Conservation (phyloP, 495 filamentous ascomycete species). For the Aspergillus mulundensis region DNA sequence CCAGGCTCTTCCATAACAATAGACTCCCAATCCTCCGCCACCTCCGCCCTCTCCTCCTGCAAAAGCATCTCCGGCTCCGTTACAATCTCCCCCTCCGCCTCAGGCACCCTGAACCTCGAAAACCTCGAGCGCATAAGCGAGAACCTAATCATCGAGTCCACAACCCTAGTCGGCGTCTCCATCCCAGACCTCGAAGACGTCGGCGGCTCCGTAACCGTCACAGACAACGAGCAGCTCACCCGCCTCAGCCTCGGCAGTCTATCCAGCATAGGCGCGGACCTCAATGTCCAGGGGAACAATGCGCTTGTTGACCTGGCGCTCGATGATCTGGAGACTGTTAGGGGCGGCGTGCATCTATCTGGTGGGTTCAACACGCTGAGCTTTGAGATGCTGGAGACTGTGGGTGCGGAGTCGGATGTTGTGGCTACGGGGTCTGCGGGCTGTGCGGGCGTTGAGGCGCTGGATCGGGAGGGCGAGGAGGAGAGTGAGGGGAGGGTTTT, state of each 20-base stretch:
- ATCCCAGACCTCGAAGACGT: conserved; percentile 25
- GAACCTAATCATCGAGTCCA: conserved; percentile 19
- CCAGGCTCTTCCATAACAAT: conserved; percentile 27
- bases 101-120: conserved; percentile 24
- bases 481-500: conserved; percentile 13
- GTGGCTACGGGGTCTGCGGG: conserved; percentile 11
- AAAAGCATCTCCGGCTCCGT: conserved; percentile 25
- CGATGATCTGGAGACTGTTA: conserved; percentile 24
- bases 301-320: conserved; percentile 20
- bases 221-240: conserved; percentile 18
- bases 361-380: conserved; percentile 27
- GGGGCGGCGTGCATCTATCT: conserved; percentile 22
- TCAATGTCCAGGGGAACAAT: conserved; percentile 23
- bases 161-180: conserved; percentile 18
- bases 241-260: conserved; percentile 15
- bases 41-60: conserved; percentile 21
- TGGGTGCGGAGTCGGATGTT: conserved; percentile 25
- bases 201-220: conserved; percentile 21
- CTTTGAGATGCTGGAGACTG: conserved; percentile 23
- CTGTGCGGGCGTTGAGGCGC: conserved; percentile 10
- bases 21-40: conserved; percentile 27
- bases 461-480: background rate
- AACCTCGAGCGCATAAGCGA: conserved; percentile 26
- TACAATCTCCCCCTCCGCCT: conserved; percentile 21
- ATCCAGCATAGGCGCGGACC: conserved; percentile 10